Percentiles rank a stretch among this genome's conserved stretches.
Evolutionary conservation across 441 rosid species (phyloP).

Genomic region (Pelargonium australe): DNA sequence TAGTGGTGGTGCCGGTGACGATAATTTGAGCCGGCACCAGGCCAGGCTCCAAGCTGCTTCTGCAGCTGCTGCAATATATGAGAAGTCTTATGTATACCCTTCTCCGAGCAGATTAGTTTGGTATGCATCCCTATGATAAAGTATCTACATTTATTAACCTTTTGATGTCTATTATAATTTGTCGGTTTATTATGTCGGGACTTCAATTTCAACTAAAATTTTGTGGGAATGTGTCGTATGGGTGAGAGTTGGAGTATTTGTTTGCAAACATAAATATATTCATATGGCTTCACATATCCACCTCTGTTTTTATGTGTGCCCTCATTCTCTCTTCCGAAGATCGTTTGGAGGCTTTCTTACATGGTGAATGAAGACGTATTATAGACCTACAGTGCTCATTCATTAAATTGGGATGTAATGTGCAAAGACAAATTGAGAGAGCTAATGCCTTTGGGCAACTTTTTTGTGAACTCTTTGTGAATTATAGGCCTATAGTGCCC

Average conservation of each 20-base stretch:
- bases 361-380: not conserved
- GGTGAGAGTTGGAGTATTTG: not conserved
- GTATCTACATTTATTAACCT: not conserved
- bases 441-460: not conserved
- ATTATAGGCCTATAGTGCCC: no score
- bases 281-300: not conserved
- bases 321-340: not conserved
- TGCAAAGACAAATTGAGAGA: not conserved
- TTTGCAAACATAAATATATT: not conserved
- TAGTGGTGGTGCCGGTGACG: constrained; percentile 26
- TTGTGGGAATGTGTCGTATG: not conserved
- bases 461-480: no score
- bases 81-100: constrained; percentile 79
- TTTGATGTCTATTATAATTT: not conserved
- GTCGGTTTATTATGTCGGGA: not conserved
- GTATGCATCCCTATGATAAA: constrained; percentile 34
- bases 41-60: constrained; percentile 88
- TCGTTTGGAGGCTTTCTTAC: not conserved
- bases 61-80: constrained; percentile 75
- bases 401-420: not conserved
- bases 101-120: constrained; percentile 58
- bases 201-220: not conserved
- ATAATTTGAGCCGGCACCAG: constrained; percentile 50
- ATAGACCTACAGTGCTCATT: not conserved
- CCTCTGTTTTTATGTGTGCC: not conserved